Evolutionary conservation across 2,329 filamentous ascomycete species (phyloP).

Genomic region (Neurospora sp.): DNA sequence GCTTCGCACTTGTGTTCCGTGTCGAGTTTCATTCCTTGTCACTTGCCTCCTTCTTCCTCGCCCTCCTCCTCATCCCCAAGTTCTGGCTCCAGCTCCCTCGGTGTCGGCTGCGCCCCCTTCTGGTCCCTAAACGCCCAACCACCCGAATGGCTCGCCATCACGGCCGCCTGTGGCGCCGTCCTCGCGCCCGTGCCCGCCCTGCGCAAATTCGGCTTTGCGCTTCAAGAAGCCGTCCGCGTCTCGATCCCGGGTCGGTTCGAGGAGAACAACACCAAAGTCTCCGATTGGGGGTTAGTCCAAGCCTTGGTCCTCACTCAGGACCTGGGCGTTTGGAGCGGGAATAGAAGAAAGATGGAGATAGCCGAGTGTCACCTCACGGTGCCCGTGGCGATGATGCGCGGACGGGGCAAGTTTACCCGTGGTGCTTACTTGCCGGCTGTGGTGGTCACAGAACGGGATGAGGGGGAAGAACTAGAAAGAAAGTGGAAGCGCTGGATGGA

Average conservation of each 20-base stretch:
- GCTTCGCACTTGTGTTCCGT: slow-evolving; percentile 45
- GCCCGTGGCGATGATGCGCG: slow-evolving; percentile 36
- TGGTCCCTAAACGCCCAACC: slow-evolving; percentile 44
- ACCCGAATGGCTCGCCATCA: slow-evolving; percentile 50
- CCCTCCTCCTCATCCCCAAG: neutral
- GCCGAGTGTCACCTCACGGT: slow-evolving; percentile 34
- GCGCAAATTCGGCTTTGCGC: slow-evolving; percentile 48
- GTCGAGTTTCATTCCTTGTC: slow-evolving; percentile 51
- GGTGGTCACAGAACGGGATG: slow-evolving; percentile 39
- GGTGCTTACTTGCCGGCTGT: slow-evolving; percentile 40
- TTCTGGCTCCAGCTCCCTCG: neutral
- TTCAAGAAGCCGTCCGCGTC: slow-evolving; percentile 18
- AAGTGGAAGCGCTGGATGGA: slow-evolving; percentile 59
- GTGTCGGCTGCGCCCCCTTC: slow-evolving; percentile 10
- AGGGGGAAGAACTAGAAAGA: slow-evolving; percentile 43
- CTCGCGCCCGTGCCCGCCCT: slow-evolving; percentile 47
- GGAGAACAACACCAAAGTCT: slow-evolving; percentile 35
- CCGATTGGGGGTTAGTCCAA: slow-evolving; percentile 39
- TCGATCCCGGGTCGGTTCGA: slow-evolving; percentile 27
- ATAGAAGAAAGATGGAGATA: slow-evolving; percentile 37
- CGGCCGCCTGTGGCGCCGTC: slow-evolving; percentile 50
- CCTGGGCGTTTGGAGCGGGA: slow-evolving; percentile 26
- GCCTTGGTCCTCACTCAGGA: slow-evolving; percentile 38
- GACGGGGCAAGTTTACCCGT: slow-evolving; percentile 47
- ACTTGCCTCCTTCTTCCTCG: slow-evolving; percentile 20